Base-by-base conservation (phyloP, 768 basidiomycete species). In the Hebeloma cylindrosporum region DNA sequence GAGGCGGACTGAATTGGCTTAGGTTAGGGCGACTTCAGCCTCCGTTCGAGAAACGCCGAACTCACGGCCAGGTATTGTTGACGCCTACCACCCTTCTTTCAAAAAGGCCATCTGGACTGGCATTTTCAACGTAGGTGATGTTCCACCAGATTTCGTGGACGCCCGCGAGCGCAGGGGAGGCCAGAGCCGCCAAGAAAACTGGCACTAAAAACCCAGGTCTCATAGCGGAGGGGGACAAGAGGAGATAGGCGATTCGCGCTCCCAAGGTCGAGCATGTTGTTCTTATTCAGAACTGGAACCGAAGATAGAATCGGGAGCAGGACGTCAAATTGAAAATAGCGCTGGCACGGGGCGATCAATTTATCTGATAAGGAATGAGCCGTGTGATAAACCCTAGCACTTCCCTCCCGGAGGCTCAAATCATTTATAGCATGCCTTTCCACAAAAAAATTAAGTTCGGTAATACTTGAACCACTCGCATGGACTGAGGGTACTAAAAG, bases 1-100 rank as follows among this genome's bases (percentile, higher is more conserved):
- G 83, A 1, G 94, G 94, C 2, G 90, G 92, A 20, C 90, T 93
- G 47, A 13, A 48, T 27, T 22, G 14, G 18, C 31, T 18, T 34
- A 45, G 33, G 10, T 35, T 27, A 27, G 47, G 37, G 40, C 8
- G 21, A 39, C 17, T 2, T 16, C 13, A 21, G 5, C 14, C 22
- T 18, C 34, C 27, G 23, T 28, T 9, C 28, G 7, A 14, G 6
- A 14, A 35, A 42, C 29, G 23, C 11, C 40, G 38, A 14, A 73
- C 91, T 62, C 64, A 93, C 85, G 94, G 94, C 95, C 94, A 98
- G 4, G 88, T 86, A 14, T 82, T 80, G 60, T 97, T 97, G 39
- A 96, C 81, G 41, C 93, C 93, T 38, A 96, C 80, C 38, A 82
- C 92, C 7, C 82, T 72, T 36, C 94, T 82, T 9, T 80, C 70